A percentile compares a stretch with the other conserved stretches of the same genome.
These are phyloP conservation scores for Bacterosira constricta DNA, from an alignment of 108 stramenopile species.

Conservation along the genomic window DNA sequence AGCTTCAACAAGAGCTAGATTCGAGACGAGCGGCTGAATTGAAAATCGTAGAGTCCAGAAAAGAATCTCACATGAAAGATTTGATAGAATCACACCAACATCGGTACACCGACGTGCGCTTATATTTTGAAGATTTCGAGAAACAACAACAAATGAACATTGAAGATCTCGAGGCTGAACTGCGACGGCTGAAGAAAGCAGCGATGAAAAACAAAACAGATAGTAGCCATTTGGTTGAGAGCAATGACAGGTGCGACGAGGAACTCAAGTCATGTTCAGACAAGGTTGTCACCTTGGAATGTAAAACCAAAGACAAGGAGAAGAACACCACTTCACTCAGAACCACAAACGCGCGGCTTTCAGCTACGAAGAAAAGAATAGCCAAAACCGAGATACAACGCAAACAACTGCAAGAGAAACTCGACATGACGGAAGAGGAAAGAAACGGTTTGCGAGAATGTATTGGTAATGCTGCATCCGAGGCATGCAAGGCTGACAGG, in stretches of 20 bases:
- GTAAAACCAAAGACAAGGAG: constrained; percentile 42
- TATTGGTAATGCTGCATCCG: constrained; percentile 5
- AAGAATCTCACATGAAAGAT: constrained; percentile 34
- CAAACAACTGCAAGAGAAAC: constrained; percentile 13
- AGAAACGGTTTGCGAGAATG: constrained; percentile 11
- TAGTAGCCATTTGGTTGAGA: constrained; percentile 17
- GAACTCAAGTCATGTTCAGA: constrained; percentile 24
- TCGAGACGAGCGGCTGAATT: constrained; percentile 26
- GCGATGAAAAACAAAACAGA: constrained; percentile 20
- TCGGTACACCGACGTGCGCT: constrained; percentile 16
- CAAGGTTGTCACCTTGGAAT: constrained; percentile 26
- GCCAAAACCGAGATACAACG: constrained; percentile 7
- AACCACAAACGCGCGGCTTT: constrained; percentile 34
- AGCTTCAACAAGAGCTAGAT: constrained; percentile 21
- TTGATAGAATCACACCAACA: constrained; percentile 34
- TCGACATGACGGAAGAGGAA: constrained; percentile 7
- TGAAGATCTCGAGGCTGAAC: constrained; percentile 40
- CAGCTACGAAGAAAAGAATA: constrained; percentile 15
- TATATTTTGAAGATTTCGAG: constrained; percentile 36
- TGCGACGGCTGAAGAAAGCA: constrained; percentile 40
- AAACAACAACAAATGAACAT: constrained; percentile 42
- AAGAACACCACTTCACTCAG: constrained; percentile 34
- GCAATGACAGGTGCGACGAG: constrained; percentile 21
- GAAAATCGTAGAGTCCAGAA: constrained; percentile 15
- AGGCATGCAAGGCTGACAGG: constrained; percentile 10